Evolutionary conservation across 164 flowering plant species (phyloP).

Genomic region (Chimonanthus salicifolius): DNA sequence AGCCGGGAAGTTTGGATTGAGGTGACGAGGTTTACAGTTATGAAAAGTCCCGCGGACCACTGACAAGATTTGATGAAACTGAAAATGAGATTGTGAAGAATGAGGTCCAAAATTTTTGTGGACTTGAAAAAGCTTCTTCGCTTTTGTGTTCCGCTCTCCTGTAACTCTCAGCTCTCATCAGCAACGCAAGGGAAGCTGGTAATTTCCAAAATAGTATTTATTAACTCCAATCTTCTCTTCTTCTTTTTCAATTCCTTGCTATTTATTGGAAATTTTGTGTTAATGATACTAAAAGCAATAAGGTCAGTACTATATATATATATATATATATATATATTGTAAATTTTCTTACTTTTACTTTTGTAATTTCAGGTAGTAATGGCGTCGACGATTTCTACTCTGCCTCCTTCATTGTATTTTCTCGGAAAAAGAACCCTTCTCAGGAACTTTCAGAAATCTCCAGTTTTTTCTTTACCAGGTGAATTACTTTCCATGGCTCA

Average conservation of each 20-base stretch:
- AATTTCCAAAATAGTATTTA: too few relatives aligned
- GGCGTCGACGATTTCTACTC: constrained; percentile 32
- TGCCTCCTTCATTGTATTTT: constrained; percentile 31
- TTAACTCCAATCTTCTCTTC: too few relatives aligned
- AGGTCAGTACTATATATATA: not conserved
- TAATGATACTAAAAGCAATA: not conserved
- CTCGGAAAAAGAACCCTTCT: constrained; percentile 32
- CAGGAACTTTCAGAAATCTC: constrained; percentile 18
- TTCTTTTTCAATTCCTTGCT: not conserved
- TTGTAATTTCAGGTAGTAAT: constrained; percentile 13
- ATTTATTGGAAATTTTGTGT: not conserved
- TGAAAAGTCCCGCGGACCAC: too few relatives aligned
- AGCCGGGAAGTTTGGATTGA: too few relatives aligned
- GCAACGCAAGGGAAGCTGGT: too few relatives aligned
- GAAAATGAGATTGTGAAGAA: too few relatives aligned
- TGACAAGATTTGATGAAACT: too few relatives aligned
- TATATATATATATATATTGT: too few relatives aligned
- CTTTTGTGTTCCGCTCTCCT: not conserved
- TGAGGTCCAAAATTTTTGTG: not conserved
- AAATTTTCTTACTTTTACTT: not conserved
- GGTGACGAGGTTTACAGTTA: too few relatives aligned
- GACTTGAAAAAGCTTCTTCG: not conserved
- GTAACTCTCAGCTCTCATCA: too few relatives aligned
- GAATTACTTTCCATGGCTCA: not conserved
- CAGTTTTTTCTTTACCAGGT: constrained; percentile 26